Evolutionary conservation across 495 filamentous ascomycete species (phyloP).

Genomic region (Penicillium angulare): DNA sequence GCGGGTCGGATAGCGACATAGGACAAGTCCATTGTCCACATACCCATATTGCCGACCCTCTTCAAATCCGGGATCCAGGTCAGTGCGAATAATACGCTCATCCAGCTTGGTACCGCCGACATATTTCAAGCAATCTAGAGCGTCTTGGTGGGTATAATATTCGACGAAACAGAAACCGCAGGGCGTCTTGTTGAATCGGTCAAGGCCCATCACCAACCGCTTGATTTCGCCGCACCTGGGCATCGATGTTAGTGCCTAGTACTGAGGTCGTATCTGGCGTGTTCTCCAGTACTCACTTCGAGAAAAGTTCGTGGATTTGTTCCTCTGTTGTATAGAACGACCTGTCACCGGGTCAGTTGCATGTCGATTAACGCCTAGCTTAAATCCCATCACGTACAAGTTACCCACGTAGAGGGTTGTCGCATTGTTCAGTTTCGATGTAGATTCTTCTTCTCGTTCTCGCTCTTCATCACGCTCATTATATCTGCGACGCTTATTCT

Average conservation of each 20-base stretch:
- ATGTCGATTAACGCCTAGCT: not conserved
- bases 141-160: constrained; percentile 96
- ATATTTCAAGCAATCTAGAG: constrained; percentile 96
- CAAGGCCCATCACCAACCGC: constrained; percentile 96
- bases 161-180: constrained; percentile 99
- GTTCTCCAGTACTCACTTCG: constrained; percentile 56
- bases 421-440: constrained; percentile 78
- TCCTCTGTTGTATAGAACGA: constrained; percentile 99
- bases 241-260: constrained; percentile 1
- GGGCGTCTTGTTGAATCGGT: constrained; percentile 94
- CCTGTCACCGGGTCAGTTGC: constrained; percentile 49
- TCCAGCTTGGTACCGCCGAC: constrained; percentile 98
- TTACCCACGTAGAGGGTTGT: constrained; percentile 98
- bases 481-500: constrained; percentile 69
- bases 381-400: constrained; percentile 57
- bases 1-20: not conserved
- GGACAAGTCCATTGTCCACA: no score
- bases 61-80: constrained; percentile 92
- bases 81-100: constrained; percentile 94
- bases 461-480: constrained; percentile 57
- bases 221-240: constrained; percentile 90
- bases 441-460: constrained; percentile 50
- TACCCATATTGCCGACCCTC: constrained; percentile 95
- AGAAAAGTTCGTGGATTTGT: constrained; percentile 96
- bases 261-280: not conserved